Conservation (phyloP, 257 asterid genomes). For the Plectranthus barbatus region DNA sequence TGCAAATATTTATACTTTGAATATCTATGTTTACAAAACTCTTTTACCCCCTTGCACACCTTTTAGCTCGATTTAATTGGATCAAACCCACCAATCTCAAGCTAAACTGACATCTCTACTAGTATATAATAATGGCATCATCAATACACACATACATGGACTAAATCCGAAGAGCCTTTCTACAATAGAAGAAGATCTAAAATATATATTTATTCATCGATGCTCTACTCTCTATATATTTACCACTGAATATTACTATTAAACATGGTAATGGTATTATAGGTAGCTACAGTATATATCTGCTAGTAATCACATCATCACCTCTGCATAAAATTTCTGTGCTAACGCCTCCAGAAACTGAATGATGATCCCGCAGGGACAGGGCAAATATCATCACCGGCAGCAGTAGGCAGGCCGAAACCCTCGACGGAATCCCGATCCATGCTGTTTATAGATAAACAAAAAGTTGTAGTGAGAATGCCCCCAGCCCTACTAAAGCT, state of each 20-base stretch:
- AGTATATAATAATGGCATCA: not conserved
- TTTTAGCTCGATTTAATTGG: no score
- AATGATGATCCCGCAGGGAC: slow-evolving; percentile 1
- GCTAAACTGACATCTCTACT: no score
- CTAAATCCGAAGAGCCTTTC: not conserved
- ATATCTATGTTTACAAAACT: no score
- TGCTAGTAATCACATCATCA: no score
- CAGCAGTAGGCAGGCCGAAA: slow-evolving; percentile 10
- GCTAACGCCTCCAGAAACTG: slow-evolving; percentile 11
- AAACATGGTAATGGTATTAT: no score
- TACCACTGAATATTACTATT: no score
- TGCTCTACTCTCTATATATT: not conserved
- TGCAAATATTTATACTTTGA: no score
- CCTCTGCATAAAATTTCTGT: slow-evolving; percentile 1
- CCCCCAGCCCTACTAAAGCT: slow-evolving; percentile 24
- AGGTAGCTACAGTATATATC: no score
- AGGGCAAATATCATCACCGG: slow-evolving; percentile 17
- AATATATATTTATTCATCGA: not conserved
- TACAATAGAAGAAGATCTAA: not conserved
- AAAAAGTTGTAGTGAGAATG: slow-evolving; percentile 30
- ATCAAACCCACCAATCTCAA: no score
- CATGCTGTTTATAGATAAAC: slow-evolving; percentile 26
- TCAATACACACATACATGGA: not conserved
- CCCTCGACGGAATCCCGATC: slow-evolving; percentile 12
- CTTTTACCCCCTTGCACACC: no score